Percentiles rank a stretch among this genome's conserved stretches.
Evolutionary conservation across 352 stramenopile genomes (phyloP).

Genomic region (Globisporangium canariense): DNA sequence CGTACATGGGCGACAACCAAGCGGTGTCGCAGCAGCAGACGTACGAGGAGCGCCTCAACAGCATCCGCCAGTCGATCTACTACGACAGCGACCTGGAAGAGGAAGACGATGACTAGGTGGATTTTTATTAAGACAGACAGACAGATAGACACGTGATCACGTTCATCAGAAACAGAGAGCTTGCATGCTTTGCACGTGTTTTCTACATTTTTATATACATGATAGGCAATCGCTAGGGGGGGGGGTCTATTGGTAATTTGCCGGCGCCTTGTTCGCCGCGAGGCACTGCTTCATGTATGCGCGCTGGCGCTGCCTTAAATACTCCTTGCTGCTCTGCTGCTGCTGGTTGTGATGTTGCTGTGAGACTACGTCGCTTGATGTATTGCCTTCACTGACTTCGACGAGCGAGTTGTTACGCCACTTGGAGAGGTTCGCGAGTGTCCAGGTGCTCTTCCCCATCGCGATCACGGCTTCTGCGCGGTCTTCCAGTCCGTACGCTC

Average conservation of each 20-base stretch:
- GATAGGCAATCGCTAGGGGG: not conserved
- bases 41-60: conserved; percentile 51
- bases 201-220: not conserved
- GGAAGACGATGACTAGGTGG: conserved; percentile 51
- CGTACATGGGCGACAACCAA: conserved; percentile 42
- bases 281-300: conserved; percentile 57
- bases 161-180: not conserved
- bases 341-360: not conserved
- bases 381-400: not conserved
- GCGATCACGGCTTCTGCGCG: conserved; percentile 71
- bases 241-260: not conserved
- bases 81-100: conserved; percentile 84
- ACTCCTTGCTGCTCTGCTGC: conserved; percentile 31
- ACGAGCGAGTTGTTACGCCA: conserved; percentile 51
- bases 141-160: not conserved
- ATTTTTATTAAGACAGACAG: not conserved
- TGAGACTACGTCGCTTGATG: conserved; percentile 7
- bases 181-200: not conserved
- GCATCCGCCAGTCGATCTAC: conserved; percentile 81
- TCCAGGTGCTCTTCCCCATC: conserved; percentile 40
- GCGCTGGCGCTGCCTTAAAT: conserved; percentile 64
- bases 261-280: not conserved
- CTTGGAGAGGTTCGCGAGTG: conserved; percentile 54
- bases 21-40: conserved; percentile 30
- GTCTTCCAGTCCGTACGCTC: conserved; percentile 74